Base-by-base conservation (phyloP, 495 filamentous ascomycete genomes). In the Copromyces sp. region DNA sequence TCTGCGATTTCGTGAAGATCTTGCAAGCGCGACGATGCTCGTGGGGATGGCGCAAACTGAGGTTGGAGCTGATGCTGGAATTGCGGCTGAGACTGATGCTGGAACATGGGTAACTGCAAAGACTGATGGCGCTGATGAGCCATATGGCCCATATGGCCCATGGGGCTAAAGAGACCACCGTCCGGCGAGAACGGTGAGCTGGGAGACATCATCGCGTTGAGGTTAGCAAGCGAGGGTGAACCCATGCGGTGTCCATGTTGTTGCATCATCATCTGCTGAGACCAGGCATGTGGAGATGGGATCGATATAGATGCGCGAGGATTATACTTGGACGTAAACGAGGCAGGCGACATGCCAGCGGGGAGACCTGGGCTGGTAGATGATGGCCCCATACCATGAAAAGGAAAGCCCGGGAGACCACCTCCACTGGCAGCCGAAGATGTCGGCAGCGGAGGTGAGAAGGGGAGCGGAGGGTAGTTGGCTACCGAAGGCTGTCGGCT, bases 371-470 rank as follows among this genome's bases (percentile, higher is more conserved):
- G 88, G 75, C 86, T 90, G 69, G 87, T 83, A 12, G 85, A 84
- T 29, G 53, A 65, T 9, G 53, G 53, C 29, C 53, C 53, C 32
- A 65, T 12, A 9, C 86, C 83, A 8, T 84, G 85, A 74, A 91
- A 89, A 9, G 89, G 86, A 53, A 89, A 88, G 29, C 87, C 86
- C n/a, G 87, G 83, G 9, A 84, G 81, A 12, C 86, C 82, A 71
- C 87, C 87, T 75, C 87, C 90, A 74, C 89, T 90, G 29, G 86
- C 86, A 32, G 86, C 89, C 35, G 90, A 90, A 24, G 86, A 84
- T 2, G 91, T 86, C 38, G 90, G 91, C 9, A 91, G 72, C 35
- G 91, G 89, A 41, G 94, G 94, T 16, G 93, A 95, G 77, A 93
- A 91, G 11, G 93, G 88, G 32, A 90, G 79, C 44, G 83, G 77